Conservation (phyloP, 2,329 filamentous ascomycete genomes). For the Penicillium sp. region DNA sequence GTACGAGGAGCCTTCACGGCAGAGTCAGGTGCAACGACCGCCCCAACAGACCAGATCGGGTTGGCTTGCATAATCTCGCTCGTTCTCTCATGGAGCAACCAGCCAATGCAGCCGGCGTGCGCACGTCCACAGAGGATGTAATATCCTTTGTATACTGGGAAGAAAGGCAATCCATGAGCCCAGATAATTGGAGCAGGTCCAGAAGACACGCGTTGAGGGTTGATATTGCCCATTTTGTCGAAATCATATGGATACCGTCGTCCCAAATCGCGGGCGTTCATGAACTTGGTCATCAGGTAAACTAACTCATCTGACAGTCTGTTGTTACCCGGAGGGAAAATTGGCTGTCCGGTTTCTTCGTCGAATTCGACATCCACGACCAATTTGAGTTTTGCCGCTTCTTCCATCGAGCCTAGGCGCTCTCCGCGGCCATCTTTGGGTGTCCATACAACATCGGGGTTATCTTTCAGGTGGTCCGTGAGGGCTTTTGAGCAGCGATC, state of each 20-base stretch:
- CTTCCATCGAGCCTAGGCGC: background rate
- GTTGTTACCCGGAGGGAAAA: slow-evolving; percentile 12
- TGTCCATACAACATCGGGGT: background rate
- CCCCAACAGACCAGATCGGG: slow-evolving; percentile 16
- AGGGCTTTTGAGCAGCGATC: background rate
- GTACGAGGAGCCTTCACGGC: slow-evolving; percentile 6
- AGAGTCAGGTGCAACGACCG: slow-evolving; percentile 16
- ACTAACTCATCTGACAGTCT: slow-evolving; percentile 20
- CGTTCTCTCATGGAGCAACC: slow-evolving; percentile 6
- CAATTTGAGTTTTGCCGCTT: slow-evolving; percentile 8
- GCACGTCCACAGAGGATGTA: slow-evolving; percentile 19
- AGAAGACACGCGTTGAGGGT: slow-evolving; percentile 13
- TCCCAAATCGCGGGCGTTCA: background rate
- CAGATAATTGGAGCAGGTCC: slow-evolving; percentile 14
- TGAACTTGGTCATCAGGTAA: slow-evolving; percentile 15
- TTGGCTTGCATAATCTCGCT: background rate
- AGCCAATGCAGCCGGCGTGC: slow-evolving; percentile 14
- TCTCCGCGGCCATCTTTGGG: background rate
- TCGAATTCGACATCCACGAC: background rate
- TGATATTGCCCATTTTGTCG: slow-evolving; percentile 10
- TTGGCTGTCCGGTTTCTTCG: background rate
- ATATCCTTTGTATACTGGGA: slow-evolving; percentile 20
- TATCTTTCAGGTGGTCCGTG: background rate
- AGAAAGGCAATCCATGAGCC: slow-evolving; percentile 21
- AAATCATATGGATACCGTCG: slow-evolving; percentile 19